Percentiles rank a stretch among this genome's conserved stretches.
phyloP scores from a whole-genome alignment of 2,329 filamentous ascomycete genomes.

The Ascochyta viciae-villosae region DNA sequence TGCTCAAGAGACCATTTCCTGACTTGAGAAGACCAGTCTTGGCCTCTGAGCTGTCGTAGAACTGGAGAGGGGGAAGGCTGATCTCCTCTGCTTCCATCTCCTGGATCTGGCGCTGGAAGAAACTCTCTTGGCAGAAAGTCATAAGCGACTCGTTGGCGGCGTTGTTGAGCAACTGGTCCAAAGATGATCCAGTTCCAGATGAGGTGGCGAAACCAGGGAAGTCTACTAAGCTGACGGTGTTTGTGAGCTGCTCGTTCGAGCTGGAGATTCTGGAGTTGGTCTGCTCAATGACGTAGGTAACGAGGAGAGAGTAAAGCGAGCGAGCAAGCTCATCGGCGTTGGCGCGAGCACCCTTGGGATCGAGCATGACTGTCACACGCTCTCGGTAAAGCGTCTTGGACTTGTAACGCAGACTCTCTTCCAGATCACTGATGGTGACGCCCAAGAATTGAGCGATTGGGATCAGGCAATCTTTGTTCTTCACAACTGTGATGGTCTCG shows the following conservation, averaged over 20 bases:
- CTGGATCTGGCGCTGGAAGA: slow-evolving; percentile 94
- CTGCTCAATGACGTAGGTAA: slow-evolving; percentile 90
- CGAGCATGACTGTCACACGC: slow-evolving; percentile 97
- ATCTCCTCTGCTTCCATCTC: slow-evolving; percentile 95
- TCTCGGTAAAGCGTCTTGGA: slow-evolving; percentile 96
- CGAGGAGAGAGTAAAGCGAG: slow-evolving; percentile 90
- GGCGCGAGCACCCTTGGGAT: slow-evolving; percentile 84
- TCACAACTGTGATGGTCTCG: slow-evolving; percentile 83
- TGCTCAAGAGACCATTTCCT: slow-evolving; percentile 90
- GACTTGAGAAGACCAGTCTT: slow-evolving; percentile 90
- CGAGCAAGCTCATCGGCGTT: slow-evolving; percentile 95
- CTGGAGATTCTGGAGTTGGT: slow-evolving; percentile 92
- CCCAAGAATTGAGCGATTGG: slow-evolving; percentile 95
- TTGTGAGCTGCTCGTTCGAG: slow-evolving; percentile 83
- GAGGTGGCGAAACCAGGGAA: slow-evolving; percentile 94
- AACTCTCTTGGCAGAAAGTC: slow-evolving; percentile 91
- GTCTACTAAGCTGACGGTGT: slow-evolving; percentile 94
- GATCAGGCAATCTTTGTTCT: slow-evolving; percentile 87
- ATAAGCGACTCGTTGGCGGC: slow-evolving; percentile 91
- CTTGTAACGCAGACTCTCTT: slow-evolving; percentile 90
- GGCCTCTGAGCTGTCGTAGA: slow-evolving; percentile 96
- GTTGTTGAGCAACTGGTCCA: slow-evolving; percentile 95
- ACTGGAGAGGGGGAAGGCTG: slow-evolving; percentile 86
- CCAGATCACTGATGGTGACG: slow-evolving; percentile 79
- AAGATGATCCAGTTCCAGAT: slow-evolving; percentile 78